phyloP scores from a whole-genome alignment of 805 yeast genomes.

The Barnettozyma vustinii region DNA sequence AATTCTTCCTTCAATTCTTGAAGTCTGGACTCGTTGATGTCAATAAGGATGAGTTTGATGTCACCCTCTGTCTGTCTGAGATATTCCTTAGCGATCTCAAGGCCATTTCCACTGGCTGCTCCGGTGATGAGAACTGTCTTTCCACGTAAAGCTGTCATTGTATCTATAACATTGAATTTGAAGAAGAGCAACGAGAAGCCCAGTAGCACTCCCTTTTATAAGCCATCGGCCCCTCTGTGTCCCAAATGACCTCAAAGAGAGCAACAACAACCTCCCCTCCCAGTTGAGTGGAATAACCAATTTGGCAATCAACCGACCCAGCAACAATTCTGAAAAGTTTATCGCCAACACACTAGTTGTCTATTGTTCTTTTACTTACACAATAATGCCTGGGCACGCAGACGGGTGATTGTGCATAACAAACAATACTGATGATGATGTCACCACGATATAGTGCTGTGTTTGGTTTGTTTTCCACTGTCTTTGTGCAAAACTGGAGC shows the following conservation, averaged over 20 bases:
- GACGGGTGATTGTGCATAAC: neutral
- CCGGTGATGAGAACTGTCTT: constrained; percentile 84
- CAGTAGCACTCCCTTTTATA: neutral
- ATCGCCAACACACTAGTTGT: neutral
- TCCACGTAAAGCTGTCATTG: constrained; percentile 41
- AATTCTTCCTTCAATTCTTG: constrained; percentile 43
- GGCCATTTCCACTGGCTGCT: constrained; percentile 93
- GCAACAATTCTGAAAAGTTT: neutral
- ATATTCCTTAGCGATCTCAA: constrained; percentile 80
- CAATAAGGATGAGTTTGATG: constrained; percentile 64
- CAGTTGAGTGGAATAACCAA: neutral
- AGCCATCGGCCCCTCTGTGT: neutral
- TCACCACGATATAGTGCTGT: neutral
- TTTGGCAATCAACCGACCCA: neutral
- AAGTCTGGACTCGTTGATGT: constrained; percentile 61
- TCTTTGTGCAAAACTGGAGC: too few relatives aligned
- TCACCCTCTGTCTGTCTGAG: constrained; percentile 67
- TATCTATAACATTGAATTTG: neutral
- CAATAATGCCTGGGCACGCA: neutral
- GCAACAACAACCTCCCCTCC: neutral
- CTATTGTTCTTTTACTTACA: neutral
- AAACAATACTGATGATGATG: neutral
- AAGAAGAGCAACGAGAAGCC: neutral
- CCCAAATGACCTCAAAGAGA: neutral
- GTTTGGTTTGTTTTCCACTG: too few relatives aligned